These are phyloP conservation scores for Bidens hawaiensis DNA, from an alignment of 140 eudicot genomes.

Conservation along the genomic window DNA sequence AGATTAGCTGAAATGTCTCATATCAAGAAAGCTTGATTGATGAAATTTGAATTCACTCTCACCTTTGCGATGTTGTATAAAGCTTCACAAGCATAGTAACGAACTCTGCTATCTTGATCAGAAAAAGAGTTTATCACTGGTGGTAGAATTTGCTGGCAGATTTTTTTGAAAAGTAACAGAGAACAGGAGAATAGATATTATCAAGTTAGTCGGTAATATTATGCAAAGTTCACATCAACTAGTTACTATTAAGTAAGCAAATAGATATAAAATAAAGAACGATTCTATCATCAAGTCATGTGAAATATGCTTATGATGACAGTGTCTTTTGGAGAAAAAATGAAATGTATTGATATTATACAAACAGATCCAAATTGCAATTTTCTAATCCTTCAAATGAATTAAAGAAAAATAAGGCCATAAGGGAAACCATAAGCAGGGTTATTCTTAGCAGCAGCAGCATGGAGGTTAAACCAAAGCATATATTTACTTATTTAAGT, in stretches of 20 bases:
- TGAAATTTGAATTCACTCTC: constrained; percentile 15
- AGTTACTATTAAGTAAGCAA: neutral
- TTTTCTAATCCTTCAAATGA: neutral
- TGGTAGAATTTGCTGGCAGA: constrained; percentile 82
- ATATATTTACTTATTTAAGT: neutral
- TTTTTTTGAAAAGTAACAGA: neutral
- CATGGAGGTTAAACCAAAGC: constrained; percentile 2
- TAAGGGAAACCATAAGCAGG: constrained; percentile 5
- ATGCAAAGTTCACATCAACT: constrained; percentile 11
- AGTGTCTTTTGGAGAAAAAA: neutral
- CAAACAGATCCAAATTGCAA: constrained; percentile 9
- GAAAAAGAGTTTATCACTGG: constrained; percentile 85
- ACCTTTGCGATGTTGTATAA: constrained; percentile 98
- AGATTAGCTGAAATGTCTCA: constrained; percentile 10
- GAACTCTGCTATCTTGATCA: constrained; percentile 97
- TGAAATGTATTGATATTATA: neutral
- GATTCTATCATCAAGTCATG: constrained; percentile 11
- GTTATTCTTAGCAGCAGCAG: constrained; percentile 1
- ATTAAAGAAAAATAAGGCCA: neutral
- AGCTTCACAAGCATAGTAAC: constrained; percentile 98
- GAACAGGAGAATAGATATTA: neutral
- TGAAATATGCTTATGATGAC: constrained; percentile 6
- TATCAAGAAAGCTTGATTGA: constrained; percentile 1
- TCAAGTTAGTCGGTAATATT: constrained; percentile 1
- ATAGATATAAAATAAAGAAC: neutral